A percentile compares a stretch with the other conserved stretches of the same genome.
phyloP scores from a whole-genome alignment of 306 rosid species.

The Acacia acuminata region DNA sequence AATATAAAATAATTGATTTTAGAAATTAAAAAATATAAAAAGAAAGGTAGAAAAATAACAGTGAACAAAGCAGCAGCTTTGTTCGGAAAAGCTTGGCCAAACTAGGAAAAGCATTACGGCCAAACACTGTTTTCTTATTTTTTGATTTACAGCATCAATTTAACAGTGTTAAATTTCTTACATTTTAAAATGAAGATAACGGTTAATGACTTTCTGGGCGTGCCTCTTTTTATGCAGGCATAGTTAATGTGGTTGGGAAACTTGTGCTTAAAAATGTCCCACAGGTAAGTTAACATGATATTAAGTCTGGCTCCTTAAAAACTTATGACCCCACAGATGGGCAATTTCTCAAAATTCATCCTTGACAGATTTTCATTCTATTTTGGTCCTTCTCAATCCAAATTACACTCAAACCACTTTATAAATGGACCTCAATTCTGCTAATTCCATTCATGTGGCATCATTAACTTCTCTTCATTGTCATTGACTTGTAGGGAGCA shows the following conservation, averaged over 20 bases:
- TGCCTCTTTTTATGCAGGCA: slow-evolving; percentile 43
- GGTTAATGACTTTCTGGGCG: neutral
- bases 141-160: slow-evolving; percentile 7
- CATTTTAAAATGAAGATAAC: neutral
- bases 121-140: neutral
- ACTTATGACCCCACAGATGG: neutral
- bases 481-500: slow-evolving; percentile 62
- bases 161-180: neutral
- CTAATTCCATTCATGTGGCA: neutral
- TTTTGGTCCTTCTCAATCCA: neutral
- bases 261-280: slow-evolving; percentile 53
- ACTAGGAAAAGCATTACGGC: neutral
- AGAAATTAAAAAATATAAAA: neutral
- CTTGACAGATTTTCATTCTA: neutral
- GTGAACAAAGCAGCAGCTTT: neutral
- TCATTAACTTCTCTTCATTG: neutral
- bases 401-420: neutral
- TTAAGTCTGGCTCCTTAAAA: neutral
- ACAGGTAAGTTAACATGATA: slow-evolving; percentile 53
- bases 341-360: neutral
- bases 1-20: neutral
- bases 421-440: neutral
- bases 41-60: neutral
- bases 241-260: slow-evolving; percentile 42
- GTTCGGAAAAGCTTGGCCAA: neutral